phyloP scores from a whole-genome alignment of 805 yeast species.

The Ogataea methylovora region DNA sequence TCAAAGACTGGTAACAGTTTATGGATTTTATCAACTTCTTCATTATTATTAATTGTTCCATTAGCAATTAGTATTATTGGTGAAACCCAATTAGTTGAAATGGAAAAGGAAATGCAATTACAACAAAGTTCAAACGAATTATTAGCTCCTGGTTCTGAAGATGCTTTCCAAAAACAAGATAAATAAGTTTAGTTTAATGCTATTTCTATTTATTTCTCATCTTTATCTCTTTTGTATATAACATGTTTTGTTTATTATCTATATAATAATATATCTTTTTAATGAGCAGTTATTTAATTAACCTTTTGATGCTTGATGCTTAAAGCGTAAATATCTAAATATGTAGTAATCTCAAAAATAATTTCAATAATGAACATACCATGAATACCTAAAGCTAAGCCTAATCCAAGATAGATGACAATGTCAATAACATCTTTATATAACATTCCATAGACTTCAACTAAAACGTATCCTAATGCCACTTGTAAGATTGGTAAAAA shows the following conservation, averaged over 20 bases:
- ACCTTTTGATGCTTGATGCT: constrained; percentile 73
- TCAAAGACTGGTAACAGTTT: constrained; percentile 65
- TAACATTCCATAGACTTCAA: constrained; percentile 29
- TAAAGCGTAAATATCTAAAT: constrained; percentile 79
- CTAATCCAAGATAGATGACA: constrained; percentile 58
- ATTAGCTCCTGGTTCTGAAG: constrained; percentile 60
- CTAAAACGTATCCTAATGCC: constrained; percentile 26
- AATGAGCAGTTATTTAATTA: constrained; percentile 6
- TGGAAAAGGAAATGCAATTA: constrained; percentile 84
- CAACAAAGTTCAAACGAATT: constrained; percentile 67
- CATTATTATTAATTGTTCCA: constrained; percentile 87
- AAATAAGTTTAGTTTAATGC: neutral
- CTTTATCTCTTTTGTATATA: constrained; percentile 7
- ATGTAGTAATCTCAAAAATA: constrained; percentile 70
- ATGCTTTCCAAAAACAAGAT: constrained; percentile 24
- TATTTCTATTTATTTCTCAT: constrained; percentile 10
- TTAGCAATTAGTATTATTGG: constrained; percentile 80
- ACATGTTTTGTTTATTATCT: neutral
- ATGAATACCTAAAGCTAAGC: constrained; percentile 62
- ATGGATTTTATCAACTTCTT: constrained; percentile 82
- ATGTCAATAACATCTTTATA: constrained; percentile 37
- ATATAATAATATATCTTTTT: neutral
- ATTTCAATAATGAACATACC: constrained; percentile 68
- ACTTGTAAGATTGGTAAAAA: constrained; percentile 53
- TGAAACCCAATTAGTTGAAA: constrained; percentile 89